Conservation (phyloP, 2,329 filamentous ascomycete genomes). For the Penicillium griseofulvum region DNA sequence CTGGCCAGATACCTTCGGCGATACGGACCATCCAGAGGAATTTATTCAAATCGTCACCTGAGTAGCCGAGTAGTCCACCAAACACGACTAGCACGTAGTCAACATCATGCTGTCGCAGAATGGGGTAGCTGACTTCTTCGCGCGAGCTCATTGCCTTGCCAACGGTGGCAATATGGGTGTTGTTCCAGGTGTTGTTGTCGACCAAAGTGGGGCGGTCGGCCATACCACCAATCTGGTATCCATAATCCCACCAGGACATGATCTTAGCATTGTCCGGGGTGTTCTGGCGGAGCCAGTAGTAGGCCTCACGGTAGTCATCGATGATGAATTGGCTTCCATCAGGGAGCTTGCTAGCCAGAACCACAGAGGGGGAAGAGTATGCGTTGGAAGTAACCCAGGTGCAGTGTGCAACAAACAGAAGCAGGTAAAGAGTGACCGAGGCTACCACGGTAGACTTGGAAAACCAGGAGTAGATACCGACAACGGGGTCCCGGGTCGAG, state of each 20-base stretch:
- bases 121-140: conserved; percentile 97
- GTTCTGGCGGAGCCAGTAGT: conserved; percentile 99
- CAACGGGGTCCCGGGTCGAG: conserved; percentile 66
- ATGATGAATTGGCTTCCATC: conserved; percentile 98
- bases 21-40: conserved; percentile 99
- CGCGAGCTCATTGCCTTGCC: conserved; percentile 98
- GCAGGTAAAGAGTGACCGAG: conserved; percentile 72
- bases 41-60: conserved; percentile 98
- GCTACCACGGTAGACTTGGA: conserved; percentile 78
- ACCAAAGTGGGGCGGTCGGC: conserved; percentile 94
- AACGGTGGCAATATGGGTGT: conserved; percentile 98
- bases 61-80: conserved; percentile 92
- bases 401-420: conserved; percentile 95
- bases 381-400: conserved; percentile 99
- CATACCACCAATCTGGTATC: conserved; percentile 99
- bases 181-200: conserved; percentile 99
- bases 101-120: conserved; percentile 97
- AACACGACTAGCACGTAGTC: conserved; percentile 99
- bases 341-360: conserved; percentile 84
- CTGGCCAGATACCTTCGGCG: conserved; percentile 99
- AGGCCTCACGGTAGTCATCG: conserved; percentile 97
- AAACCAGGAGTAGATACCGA: conserved; percentile 78
- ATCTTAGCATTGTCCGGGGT: conserved; percentile 93
- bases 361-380: conserved; percentile 96
- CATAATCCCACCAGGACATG: conserved; percentile 99